Evolutionary conservation across 2,329 filamentous ascomycete genomes (phyloP), one percentile per base, ranked within the genome.

Genomic region (Pseudogymnoascus sp.): DNA sequence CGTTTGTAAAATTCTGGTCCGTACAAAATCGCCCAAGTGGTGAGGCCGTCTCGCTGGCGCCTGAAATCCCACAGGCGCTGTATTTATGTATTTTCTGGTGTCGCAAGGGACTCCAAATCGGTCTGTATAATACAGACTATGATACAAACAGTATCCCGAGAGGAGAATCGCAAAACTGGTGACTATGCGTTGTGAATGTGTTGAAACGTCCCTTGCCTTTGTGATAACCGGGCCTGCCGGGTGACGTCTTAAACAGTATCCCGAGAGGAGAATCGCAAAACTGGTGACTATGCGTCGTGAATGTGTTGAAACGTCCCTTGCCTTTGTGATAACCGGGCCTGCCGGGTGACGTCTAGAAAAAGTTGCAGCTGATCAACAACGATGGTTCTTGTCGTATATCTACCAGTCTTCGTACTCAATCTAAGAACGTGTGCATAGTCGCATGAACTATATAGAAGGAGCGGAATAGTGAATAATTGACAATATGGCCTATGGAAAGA

Each of bases 391-490:
- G 29, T 35, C 14, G 6, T n/a, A 33, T 35, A 55, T 55, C 29
- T 10, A 55, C 49, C 49, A 55, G 49, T 55, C 29, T 33, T 55
- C 16, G 49, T 11, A 21, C 16, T 55, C 49, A 55, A 11, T 55
- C 8, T 19, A 55, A 35, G 16, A 55, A 55, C 61, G 14, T 65
- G 21, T 45, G 63, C 65, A 12, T 66, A 61, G 19, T 67, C 29
- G 60, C 33, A 19, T 64, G 55, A 11, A 66, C 23, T 23, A 31
- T 26, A 37, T 29, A 31, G 43, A n/a, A 12, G 23, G 33, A 16
- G 19, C 23, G 16, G 16, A 55, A 55, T 55, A 55, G 29, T 11
- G 29, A 33, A 55, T 55, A 33, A n/a, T 55, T 55, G 10, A 55
- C 2, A 55, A 35, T 33, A 35, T 35, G 16, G 29, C 49, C 49